phyloP scores from a whole-genome alignment of 1,139 yeast genomes.

The Casaregolazyma suthepensis region DNA sequence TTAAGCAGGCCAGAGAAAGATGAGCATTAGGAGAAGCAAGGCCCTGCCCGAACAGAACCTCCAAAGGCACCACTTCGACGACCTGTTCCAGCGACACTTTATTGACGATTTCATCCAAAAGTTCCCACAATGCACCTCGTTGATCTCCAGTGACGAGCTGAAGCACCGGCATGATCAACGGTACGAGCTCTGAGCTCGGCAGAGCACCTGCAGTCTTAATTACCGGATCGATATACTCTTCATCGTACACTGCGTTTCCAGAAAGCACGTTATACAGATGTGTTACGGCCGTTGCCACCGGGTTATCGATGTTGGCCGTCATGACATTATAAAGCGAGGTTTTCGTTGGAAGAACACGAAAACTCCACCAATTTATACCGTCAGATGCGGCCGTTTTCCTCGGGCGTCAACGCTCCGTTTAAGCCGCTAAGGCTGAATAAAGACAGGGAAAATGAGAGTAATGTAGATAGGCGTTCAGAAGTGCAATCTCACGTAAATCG shows the following conservation, averaged over 20 bases:
- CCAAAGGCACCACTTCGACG: conserved; percentile 15
- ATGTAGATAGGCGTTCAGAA: background rate
- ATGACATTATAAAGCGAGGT: background rate
- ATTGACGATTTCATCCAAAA: conserved; percentile 19
- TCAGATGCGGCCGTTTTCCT: background rate
- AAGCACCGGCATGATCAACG: conserved; percentile 19
- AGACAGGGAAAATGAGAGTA: background rate
- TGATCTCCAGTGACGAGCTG: conserved; percentile 14
- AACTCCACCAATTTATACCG: background rate
- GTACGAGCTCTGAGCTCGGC: conserved; percentile 11
- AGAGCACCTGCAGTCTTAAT: conserved; percentile 14
- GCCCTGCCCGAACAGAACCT: conserved; percentile 20
- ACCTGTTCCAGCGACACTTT: conserved; percentile 21
- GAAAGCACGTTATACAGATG: conserved; percentile 9
- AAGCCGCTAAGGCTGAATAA: conserved; percentile 5
- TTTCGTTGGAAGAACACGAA: background rate
- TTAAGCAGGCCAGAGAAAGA: conserved; percentile 19
- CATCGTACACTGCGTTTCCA: conserved; percentile 11
- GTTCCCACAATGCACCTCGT: conserved; percentile 13
- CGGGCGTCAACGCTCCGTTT: conserved; percentile 6
- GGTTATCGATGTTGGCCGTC: background rate
- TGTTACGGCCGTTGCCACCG: conserved; percentile 4
- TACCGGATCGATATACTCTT: conserved; percentile 15
- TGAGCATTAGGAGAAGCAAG: conserved; percentile 16
- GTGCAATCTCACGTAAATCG: background rate